Base-by-base conservation (phyloP, 495 filamentous ascomycete species). In the Hypoxylon fragiforme region DNA sequence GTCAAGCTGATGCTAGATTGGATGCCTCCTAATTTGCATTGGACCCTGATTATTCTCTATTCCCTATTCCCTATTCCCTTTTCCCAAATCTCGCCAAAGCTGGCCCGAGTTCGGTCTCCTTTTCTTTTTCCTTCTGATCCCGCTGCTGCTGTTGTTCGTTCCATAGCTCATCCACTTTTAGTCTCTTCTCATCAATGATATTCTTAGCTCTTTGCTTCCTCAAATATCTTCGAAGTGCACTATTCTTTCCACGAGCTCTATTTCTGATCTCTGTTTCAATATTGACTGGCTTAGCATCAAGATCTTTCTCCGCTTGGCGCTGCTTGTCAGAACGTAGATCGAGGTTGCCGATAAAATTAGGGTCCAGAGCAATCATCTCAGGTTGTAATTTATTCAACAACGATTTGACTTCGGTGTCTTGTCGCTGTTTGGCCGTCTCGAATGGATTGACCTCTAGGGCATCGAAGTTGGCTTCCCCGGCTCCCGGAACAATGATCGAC, bases 401-500 rank as follows among this genome's bases (percentile, higher is more conserved):
- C 5, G 80, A 77, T 69, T 85, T 87, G 55, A 98, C 91, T 66
- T 98, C 94, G n/a, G 77, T 81, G 69, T 98, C 94, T 70, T 92
- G 91, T 62, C 92, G 81, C 74, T 97, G 90, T 68, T 95, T 92
- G 49, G 80, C 82, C 51, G 86, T 96, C 71, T 97, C 95, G 79
- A 94, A 97, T n/a, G 95, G 94, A 73, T 98, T 98, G 47, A 85
- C 76, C 69, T 97, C 95, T 9, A 95, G 77, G 1, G 91, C 87
- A 71, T 98, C 94, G 70, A 90, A 97, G 79, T 97, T 97, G 40
- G 94, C 87, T 72, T 98, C 94, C 48, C 94, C 94, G 13, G 94
- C 89, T 19, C 94, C 94, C 20, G 94, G 94, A 15, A 97, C 83
- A 64, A 97, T 81, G 42, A 97, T 78, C 44, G 87, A 92, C 36